Conservation (phyloP, 2,329 filamentous ascomycete genomes). For the Aspergillus phoenicis region DNA sequence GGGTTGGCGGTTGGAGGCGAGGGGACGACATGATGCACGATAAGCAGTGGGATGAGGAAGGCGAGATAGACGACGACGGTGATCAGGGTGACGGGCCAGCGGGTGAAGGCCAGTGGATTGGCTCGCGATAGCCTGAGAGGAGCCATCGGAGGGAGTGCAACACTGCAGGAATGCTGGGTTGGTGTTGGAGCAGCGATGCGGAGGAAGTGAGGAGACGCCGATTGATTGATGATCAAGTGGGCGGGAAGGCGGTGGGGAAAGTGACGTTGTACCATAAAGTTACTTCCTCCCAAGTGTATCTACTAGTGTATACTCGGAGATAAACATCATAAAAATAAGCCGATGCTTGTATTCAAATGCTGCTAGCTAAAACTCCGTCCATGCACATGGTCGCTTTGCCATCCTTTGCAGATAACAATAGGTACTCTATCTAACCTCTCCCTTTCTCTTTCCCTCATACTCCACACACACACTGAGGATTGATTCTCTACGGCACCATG, state of each 20-base stretch:
- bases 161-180: conserved; percentile 8
- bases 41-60: conserved; percentile 70
- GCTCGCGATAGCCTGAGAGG: conserved; percentile 29
- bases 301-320: neutral
- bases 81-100: conserved; percentile 79
- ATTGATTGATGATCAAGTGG: too few relatives aligned
- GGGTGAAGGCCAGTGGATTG: conserved; percentile 71
- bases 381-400: neutral
- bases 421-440: neutral
- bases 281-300: too few relatives aligned
- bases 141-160: conserved; percentile 35
- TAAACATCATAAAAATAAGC: neutral
- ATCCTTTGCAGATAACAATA: neutral
- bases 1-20: conserved; percentile 60
- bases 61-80: conserved; percentile 75
- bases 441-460: too few relatives aligned
- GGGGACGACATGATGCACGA: conserved; percentile 76
- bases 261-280: neutral
- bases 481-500: neutral
- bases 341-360: neutral
- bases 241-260: neutral
- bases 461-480: neutral
- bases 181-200: conserved; percentile 1
- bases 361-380: neutral
- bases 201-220: neutral